Conservation (phyloP, 805 yeast species). For the Barnettozyma populi region DNA sequence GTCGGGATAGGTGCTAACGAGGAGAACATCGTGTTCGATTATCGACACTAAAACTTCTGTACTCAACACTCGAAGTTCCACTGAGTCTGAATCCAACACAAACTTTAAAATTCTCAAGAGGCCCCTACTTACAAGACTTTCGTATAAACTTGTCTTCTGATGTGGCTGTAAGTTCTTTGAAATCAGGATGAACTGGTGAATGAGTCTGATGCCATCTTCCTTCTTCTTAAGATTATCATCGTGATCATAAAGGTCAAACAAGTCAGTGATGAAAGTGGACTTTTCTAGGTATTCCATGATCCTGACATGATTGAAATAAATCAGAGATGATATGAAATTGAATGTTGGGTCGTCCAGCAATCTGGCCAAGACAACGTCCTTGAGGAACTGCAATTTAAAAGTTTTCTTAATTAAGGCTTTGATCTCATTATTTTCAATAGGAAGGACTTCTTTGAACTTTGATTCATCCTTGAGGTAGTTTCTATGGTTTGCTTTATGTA, state of each 20-base stretch:
- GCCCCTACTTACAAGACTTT: constrained; percentile 59
- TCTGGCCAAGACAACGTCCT: constrained; percentile 82
- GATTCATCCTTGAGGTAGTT: constrained; percentile 52
- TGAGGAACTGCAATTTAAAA: constrained; percentile 71
- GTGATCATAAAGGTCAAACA: constrained; percentile 52
- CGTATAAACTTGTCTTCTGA: constrained; percentile 63
- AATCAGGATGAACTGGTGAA: constrained; percentile 74
- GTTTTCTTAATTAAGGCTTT: constrained; percentile 63
- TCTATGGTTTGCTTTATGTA: constrained; percentile 73
- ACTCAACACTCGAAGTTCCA: constrained; percentile 57
- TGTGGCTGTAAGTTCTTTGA: constrained; percentile 58
- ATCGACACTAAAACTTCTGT: constrained; percentile 76
- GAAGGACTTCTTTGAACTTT: constrained; percentile 66
- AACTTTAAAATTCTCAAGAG: constrained; percentile 63
- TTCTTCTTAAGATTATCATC: constrained; percentile 15
- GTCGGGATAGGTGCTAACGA: constrained; percentile 33
- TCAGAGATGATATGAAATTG: constrained; percentile 58
- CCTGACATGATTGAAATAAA: constrained; percentile 63
- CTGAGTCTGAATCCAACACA: constrained; percentile 53
- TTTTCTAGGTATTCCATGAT: constrained; percentile 55
- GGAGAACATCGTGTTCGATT: constrained; percentile 74
- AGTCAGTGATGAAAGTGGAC: constrained; percentile 44
- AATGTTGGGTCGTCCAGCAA: constrained; percentile 76
- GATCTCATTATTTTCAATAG: constrained; percentile 46
- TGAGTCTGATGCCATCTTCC: constrained; percentile 64